These are phyloP conservation scores for Stephanodiscus minutulus DNA, from an alignment of 108 stramenopile genomes.

Conservation along the genomic window DNA sequence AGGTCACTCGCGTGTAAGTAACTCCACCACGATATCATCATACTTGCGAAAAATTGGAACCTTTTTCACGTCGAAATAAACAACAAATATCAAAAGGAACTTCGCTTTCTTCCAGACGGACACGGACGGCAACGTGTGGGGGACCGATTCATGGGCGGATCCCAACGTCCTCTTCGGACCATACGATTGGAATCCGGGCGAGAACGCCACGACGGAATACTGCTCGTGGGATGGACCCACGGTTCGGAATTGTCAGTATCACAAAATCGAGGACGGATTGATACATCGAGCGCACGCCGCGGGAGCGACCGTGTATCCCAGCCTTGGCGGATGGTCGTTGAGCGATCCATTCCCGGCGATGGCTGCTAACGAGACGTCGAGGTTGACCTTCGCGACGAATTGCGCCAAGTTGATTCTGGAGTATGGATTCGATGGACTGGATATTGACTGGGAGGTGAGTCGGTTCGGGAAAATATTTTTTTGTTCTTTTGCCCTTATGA, in stretches of 20 bases:
- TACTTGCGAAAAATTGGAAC: too few relatives aligned
- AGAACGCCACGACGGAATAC: neutral
- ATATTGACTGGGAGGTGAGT: slow-evolving; percentile 47
- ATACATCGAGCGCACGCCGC: slow-evolving; percentile 27
- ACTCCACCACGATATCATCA: too few relatives aligned
- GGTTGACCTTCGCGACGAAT: slow-evolving; percentile 30
- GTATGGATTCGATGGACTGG: slow-evolving; percentile 49
- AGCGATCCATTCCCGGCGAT: slow-evolving; percentile 29
- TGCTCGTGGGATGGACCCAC: slow-evolving; percentile 26
- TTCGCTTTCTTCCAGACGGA: slow-evolving; percentile 50
- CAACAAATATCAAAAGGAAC: too few relatives aligned
- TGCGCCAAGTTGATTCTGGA: slow-evolving; percentile 36
- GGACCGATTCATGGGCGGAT: slow-evolving; percentile 49
- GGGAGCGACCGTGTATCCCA: slow-evolving; percentile 40
- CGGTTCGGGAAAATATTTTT: too few relatives aligned
- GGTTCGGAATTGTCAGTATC: neutral
- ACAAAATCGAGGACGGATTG: slow-evolving; percentile 22
- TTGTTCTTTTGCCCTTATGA: too few relatives aligned
- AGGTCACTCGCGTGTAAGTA: slow-evolving; percentile 42
- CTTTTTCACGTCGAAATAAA: too few relatives aligned
- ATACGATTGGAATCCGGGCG: too few relatives aligned
- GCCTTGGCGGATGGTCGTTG: slow-evolving; percentile 45
- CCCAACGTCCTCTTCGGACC: slow-evolving; percentile 26
- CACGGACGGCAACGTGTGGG: slow-evolving; percentile 21
- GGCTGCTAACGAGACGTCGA: slow-evolving; percentile 8